These are phyloP conservation scores for Simplicillium sp. DNA, from an alignment of 2,329 filamentous ascomycete genomes.

Conservation along the genomic window DNA sequence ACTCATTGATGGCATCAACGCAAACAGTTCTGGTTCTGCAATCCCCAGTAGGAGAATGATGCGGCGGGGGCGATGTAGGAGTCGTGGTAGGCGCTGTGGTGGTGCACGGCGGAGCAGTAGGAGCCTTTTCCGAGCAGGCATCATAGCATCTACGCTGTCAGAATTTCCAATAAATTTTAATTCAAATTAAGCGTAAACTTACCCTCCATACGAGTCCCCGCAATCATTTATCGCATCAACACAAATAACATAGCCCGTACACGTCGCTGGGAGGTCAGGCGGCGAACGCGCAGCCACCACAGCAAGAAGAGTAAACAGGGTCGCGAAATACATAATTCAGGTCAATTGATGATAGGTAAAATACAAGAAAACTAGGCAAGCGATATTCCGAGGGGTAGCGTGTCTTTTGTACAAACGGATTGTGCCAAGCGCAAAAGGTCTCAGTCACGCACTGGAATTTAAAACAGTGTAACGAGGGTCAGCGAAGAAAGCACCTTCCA, in stretches of 20 bases:
- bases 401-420: no score
- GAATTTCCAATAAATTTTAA: conserved; percentile 1
- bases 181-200: conserved; percentile 2
- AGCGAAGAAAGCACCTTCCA: no score
- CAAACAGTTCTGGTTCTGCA: conserved; percentile 17
- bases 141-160: conserved; percentile 17
- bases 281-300: no score
- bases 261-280: neutral
- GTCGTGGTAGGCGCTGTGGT: conserved; percentile 8
- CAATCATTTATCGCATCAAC: conserved; percentile 18
- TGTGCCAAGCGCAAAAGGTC: no score
- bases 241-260: conserved; percentile 11
- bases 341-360: no score
- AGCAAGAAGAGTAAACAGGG: no score
- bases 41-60: conserved; percentile 2
- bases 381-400: no score
- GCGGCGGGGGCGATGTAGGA: conserved; percentile 10
- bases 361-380: no score
- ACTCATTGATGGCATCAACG: conserved; percentile 13
- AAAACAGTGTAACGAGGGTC: no score
- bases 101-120: conserved; percentile 13
- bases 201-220: conserved; percentile 17
- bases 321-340: no score
- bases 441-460: no score
- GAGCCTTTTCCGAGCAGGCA: conserved; percentile 14